These are phyloP conservation scores for Starmerella apis DNA, from an alignment of 805 yeast species.

Conservation along the genomic window DNA sequence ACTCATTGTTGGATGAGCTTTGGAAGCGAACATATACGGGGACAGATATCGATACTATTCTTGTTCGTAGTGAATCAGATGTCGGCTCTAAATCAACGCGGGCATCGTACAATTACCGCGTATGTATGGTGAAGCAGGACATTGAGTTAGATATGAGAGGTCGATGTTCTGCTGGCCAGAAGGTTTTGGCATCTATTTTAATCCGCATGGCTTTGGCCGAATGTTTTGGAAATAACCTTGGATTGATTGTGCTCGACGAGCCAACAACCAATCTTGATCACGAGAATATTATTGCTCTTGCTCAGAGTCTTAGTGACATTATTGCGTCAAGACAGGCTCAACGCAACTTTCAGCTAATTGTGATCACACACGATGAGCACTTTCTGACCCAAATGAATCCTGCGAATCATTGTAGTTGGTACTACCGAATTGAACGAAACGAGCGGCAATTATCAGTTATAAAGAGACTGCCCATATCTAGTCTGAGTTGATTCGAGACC, in stretches of 20 bases:
- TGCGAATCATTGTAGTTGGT: conserved; percentile 72
- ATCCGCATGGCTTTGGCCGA: conserved; percentile 88
- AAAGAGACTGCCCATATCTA: conserved; percentile 36
- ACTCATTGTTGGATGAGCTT: conserved; percentile 72
- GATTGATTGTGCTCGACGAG: conserved; percentile 92
- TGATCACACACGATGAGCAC: conserved; percentile 93
- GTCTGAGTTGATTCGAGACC: conserved; percentile 2
- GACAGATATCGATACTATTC: conserved; percentile 85
- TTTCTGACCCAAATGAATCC: conserved; percentile 81
- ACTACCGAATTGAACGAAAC: conserved; percentile 70
- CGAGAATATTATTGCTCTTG: conserved; percentile 80
- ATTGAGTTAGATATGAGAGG: conserved; percentile 97
- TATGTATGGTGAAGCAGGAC: conserved; percentile 87
- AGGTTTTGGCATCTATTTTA: conserved; percentile 82
- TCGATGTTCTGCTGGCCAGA: conserved; percentile 95
- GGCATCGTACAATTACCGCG: conserved; percentile 73
- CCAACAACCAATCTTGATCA: conserved; percentile 93
- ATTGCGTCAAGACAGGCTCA: conserved; percentile 67
- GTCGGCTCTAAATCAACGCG: conserved; percentile 37
- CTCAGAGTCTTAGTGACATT: conserved; percentile 63
- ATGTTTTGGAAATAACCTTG: conserved; percentile 90
- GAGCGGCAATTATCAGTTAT: conserved; percentile 73
- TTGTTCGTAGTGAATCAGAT: conserved; percentile 66
- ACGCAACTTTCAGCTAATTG: conserved; percentile 83
- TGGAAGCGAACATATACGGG: conserved; percentile 95